Evolutionary conservation across 371 early-diverging fungal genomes (phyloP).

Genomic region (Capillidium rhysosporum): DNA sequence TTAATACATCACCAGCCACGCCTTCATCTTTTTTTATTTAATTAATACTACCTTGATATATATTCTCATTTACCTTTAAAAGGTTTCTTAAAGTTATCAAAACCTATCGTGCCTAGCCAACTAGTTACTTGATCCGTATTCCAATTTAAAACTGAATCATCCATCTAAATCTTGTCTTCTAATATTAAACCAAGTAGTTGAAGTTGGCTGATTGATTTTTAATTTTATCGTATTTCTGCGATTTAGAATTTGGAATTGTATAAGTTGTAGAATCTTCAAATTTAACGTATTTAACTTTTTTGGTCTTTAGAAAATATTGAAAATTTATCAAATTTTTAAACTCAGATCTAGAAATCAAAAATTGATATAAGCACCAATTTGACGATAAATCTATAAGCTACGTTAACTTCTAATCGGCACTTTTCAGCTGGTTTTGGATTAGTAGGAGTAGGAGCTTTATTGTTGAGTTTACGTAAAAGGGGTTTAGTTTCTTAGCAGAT

Average conservation of each 20-base stretch:
- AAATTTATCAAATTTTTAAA: too few relatives aligned
- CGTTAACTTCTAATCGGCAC: conserved; percentile 51
- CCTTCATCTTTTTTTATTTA: neutral
- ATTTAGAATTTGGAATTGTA: too few relatives aligned
- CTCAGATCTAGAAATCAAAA: too few relatives aligned
- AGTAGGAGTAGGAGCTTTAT: conserved; percentile 74
- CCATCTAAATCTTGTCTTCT: neutral
- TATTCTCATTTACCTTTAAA: neutral
- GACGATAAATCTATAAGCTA: too few relatives aligned
- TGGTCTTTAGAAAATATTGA: too few relatives aligned
- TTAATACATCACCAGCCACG: neutral
- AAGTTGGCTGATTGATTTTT: too few relatives aligned
- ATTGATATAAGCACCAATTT: too few relatives aligned
- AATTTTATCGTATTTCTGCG: too few relatives aligned
- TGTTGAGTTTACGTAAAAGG: conserved; percentile 59
- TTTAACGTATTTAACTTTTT: too few relatives aligned
- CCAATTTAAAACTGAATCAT: neutral
- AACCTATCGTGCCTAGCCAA: conserved; percentile 2
- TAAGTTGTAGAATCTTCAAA: too few relatives aligned
- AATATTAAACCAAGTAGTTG: too few relatives aligned
- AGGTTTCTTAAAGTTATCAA: neutral
- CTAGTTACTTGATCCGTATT: neutral
- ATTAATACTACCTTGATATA: neutral
- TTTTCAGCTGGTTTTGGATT: conserved; percentile 91
- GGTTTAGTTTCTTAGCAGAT: conserved; percentile 37